Percentiles rank a stretch among this genome's conserved stretches.
Evolutionary conservation across 2,329 filamentous ascomycete genomes (phyloP).

Genomic region (Talaromyces funiculosus): DNA sequence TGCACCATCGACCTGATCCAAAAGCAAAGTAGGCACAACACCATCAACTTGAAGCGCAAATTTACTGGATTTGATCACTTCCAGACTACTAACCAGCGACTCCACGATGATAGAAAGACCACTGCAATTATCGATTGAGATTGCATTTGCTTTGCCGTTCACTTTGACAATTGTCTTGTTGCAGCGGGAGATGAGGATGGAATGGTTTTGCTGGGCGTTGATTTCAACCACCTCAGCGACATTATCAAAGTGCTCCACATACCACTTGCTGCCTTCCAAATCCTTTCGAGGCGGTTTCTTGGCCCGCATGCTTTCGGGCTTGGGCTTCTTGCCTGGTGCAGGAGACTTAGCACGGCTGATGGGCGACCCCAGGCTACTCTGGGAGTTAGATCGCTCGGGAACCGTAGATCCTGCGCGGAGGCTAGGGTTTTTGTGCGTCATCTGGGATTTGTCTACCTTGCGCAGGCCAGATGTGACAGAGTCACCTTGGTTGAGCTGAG

Average conservation of each 20-base stretch:
- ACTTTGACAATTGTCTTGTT: slow-evolving; percentile 85
- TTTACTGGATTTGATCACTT: slow-evolving; percentile 91
- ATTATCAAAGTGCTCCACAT: slow-evolving; percentile 89
- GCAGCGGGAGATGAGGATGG: slow-evolving; percentile 86
- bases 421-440: slow-evolving; percentile 97
- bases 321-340: slow-evolving; percentile 79
- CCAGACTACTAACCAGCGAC: slow-evolving; percentile 80
- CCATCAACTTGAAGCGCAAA: slow-evolving; percentile 92
- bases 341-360: slow-evolving; percentile 68
- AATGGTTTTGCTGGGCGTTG: slow-evolving; percentile 75
- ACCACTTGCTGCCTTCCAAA: slow-evolving; percentile 88
- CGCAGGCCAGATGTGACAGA: slow-evolving; percentile 81
- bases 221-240: slow-evolving; percentile 69
- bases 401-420: slow-evolving; percentile 70
- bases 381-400: slow-evolving; percentile 50
- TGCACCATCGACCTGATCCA: slow-evolving; percentile 91
- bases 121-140: slow-evolving; percentile 85
- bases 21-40: slow-evolving; percentile 74
- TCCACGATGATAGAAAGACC: slow-evolving; percentile 83
- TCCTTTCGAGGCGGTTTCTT: slow-evolving; percentile 77
- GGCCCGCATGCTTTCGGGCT: slow-evolving; percentile 75
- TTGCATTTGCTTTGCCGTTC: slow-evolving; percentile 92
- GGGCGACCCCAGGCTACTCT: slow-evolving; percentile 48
- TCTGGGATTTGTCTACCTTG: slow-evolving; percentile 91
- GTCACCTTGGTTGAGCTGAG: slow-evolving; percentile 81